phyloP scores from a whole-genome alignment of 208 protist species.

The Acanthamoeba royreba region DNA sequence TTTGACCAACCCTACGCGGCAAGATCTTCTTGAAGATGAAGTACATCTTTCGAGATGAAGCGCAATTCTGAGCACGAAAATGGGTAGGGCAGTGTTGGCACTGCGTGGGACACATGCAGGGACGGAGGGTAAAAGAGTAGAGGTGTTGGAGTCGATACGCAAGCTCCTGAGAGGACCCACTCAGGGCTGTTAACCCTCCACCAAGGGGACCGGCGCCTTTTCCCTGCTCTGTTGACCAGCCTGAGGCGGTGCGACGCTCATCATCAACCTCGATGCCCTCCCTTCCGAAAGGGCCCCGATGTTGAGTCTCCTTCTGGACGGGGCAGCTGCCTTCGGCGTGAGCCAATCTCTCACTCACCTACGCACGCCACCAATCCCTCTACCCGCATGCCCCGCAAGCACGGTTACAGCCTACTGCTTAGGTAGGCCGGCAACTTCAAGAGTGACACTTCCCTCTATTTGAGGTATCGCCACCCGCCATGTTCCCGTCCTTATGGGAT shows the following conservation, averaged over 20 bases:
- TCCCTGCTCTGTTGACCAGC: neutral
- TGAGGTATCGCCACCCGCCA: neutral
- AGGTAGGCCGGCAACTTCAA: neutral
- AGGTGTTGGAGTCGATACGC: too few species aligned
- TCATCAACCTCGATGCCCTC: neutral
- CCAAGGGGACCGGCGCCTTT: neutral
- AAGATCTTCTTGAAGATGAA: too few species aligned
- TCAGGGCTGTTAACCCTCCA: neutral
- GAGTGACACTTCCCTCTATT: neutral
- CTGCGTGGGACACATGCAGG: too few species aligned
- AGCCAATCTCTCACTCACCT: neutral
- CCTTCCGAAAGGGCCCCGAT: neutral
- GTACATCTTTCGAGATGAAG: too few species aligned
- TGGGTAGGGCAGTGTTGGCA: too few species aligned
- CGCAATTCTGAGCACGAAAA: too few species aligned
- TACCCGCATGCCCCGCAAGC: neutral
- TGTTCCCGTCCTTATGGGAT: too few species aligned
- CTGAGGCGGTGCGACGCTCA: neutral
- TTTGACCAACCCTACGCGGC: too few species aligned
- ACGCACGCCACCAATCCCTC: neutral
- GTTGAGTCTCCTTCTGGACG: neutral
- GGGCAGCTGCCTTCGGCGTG: neutral
- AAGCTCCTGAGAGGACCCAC: too few species aligned
- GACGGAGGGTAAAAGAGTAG: neutral
- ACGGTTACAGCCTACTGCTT: neutral